These are phyloP conservation scores for Beauveria australis DNA, from an alignment of 2,329 filamentous ascomycete species.

Conservation along the genomic window DNA sequence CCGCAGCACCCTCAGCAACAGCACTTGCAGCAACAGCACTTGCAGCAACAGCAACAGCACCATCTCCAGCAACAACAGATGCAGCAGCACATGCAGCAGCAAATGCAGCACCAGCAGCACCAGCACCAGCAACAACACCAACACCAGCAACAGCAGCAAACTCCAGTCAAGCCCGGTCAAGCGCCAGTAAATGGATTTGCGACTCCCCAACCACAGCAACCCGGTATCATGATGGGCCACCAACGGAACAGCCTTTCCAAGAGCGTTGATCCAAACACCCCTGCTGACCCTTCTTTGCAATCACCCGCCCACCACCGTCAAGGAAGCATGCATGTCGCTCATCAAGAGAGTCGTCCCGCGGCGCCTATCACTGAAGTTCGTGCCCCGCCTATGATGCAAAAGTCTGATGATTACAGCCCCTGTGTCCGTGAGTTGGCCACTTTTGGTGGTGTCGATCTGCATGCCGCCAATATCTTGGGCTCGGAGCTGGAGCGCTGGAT, in stretches of 20 bases:
- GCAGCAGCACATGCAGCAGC: conserved; percentile 28
- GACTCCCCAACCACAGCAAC: conserved; percentile 23
- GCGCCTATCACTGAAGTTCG: conserved; percentile 15
- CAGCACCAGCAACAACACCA: conserved; percentile 12
- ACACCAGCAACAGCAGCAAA: conserved; percentile 11
- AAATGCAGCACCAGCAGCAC: conserved; percentile 27
- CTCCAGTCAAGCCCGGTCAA: conserved; percentile 34
- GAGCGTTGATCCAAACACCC: conserved; percentile 34
- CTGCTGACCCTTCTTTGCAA: conserved; percentile 11
- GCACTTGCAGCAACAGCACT: conserved; percentile 36
- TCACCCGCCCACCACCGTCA: conserved; percentile 30
- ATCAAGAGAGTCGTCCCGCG: conserved; percentile 23
- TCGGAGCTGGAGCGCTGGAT: conserved; percentile 59
- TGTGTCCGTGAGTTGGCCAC: conserved; percentile 46
- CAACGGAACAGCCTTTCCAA: conserved; percentile 43
- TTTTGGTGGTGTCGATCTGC: conserved; percentile 66
- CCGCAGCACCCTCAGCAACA: conserved; percentile 31
- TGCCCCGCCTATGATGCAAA: conserved; percentile 31
- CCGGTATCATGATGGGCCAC: conserved; percentile 28
- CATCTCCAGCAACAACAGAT: conserved; percentile 23
- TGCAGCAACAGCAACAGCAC: conserved; percentile 29
- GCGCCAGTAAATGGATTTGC: conserved; percentile 29
- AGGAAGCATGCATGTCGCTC: conserved; percentile 27
- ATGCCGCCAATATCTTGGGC: conserved; percentile 55
- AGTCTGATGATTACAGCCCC: conserved; percentile 47